phyloP scores from a whole-genome alignment of 495 filamentous ascomycete genomes.

The Viridothelium virens region DNA sequence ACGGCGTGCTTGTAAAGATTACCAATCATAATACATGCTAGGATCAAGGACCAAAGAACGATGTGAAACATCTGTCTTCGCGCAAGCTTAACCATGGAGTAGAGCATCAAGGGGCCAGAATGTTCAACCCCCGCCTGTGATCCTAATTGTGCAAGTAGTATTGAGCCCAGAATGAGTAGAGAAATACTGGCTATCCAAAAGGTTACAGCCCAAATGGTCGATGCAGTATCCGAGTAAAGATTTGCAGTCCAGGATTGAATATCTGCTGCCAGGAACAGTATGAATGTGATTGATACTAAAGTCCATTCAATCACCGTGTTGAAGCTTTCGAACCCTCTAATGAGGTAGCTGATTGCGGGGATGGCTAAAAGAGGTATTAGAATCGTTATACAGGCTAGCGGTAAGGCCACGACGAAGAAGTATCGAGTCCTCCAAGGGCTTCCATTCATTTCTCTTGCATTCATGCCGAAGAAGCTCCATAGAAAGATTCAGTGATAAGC shows the following conservation, averaged over 20 bases:
- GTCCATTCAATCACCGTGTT: neutral
- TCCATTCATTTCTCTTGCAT: neutral
- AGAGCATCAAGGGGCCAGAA: too few relatives aligned
- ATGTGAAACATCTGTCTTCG: too few relatives aligned
- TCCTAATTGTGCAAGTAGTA: too few relatives aligned
- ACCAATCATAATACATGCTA: too few relatives aligned
- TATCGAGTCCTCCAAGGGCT: neutral
- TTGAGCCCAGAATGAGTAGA: too few relatives aligned
- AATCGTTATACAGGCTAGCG: neutral
- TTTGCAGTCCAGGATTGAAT: neutral
- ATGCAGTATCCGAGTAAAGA: too few relatives aligned
- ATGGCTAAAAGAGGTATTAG: neutral
- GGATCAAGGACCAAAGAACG: too few relatives aligned
- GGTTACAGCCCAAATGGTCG: too few relatives aligned
- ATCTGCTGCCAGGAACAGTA: neutral
- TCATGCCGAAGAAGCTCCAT: constrained; percentile 6
- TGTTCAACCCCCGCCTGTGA: too few relatives aligned
- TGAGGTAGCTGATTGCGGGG: neutral
- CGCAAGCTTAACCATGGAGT: too few relatives aligned
- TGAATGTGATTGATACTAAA: neutral
- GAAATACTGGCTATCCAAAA: too few relatives aligned
- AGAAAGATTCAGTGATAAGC: neutral
- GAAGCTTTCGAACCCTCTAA: neutral
- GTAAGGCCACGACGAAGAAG: neutral
- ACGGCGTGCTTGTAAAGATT: too few relatives aligned